Evolutionary conservation across 129 eudicot genomes (phyloP), one percentile per base, ranked within the genome.

Genomic region (Saposhnikovia divaricata): DNA sequence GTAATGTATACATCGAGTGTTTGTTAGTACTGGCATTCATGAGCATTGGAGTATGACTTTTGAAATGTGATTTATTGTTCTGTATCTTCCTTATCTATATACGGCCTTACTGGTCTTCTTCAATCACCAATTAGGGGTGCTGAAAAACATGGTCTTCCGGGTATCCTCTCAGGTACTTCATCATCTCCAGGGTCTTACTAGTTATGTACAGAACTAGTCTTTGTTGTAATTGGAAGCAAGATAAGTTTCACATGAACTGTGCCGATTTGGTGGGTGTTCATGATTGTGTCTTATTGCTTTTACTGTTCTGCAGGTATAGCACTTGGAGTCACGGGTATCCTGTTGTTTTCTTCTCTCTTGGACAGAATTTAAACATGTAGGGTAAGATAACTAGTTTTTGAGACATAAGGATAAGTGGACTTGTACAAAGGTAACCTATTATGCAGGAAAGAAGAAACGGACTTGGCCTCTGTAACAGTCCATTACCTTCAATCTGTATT

Each of bases 81-180:
- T 72, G 53, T 53, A 44, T 53, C 37, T 75, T 68, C 77, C 21
- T 21, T 13, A 11, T 80, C 68, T 78, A 28, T 78, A 28, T 39
- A 92, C 95, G 99, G 99, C 61, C 96, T 95, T 75, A 95, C 99
- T 71, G 99, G 99, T 80, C 97, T 95, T 78, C 96, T 95, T 63
- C 99, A 95, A 65, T 90, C 99, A 9, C 99, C 99, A 31, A 86
- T 95, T 75, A 88, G 85, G 87, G 99, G 99, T 80, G 99, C 99
- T 80, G 99, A 95, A 79, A 92, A 86, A 79, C 97, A 95, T 88
- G 99, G 99, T 23, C 91, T 95, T 59, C 99, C 96, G n/a, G 99
- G 99, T 76, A 93, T 92, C 50, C 85, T 90, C 77, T 92, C 99
- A 81, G 98, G 98, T 91, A 89, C n/a, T 46, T 45, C 25, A 2